These are phyloP conservation scores for Striga asiatica DNA, from an alignment of 257 asterid species.

Conservation along the genomic window DNA sequence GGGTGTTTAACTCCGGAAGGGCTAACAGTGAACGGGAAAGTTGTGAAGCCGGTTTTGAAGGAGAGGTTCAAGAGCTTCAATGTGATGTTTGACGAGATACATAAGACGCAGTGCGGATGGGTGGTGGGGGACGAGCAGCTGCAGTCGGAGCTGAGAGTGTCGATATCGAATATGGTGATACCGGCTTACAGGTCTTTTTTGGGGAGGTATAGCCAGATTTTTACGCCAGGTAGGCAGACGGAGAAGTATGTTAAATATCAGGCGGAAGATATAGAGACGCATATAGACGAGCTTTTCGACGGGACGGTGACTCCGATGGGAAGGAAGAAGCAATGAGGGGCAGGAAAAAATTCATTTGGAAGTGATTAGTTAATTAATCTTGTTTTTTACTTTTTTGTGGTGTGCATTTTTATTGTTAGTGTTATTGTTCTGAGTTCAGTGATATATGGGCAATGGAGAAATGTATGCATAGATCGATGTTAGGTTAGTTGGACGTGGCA, in stretches of 20 bases:
- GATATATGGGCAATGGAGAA: too few relatives aligned
- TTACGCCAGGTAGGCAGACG: constrained; percentile 81
- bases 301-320: constrained; percentile 47
- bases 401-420: too few relatives aligned
- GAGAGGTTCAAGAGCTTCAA: constrained; percentile 83
- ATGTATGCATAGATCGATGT: too few relatives aligned
- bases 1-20: constrained; percentile 56
- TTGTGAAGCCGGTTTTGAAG: constrained; percentile 60
- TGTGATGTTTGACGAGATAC: constrained; percentile 70
- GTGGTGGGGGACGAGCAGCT: constrained; percentile 84
- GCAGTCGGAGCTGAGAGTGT: constrained; percentile 86
- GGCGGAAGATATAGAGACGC: constrained; percentile 66
- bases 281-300: constrained; percentile 63
- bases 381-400: too few relatives aligned
- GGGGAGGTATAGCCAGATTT: constrained; percentile 60
- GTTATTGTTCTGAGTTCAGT: too few relatives aligned
- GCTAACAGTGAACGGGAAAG: constrained; percentile 52
- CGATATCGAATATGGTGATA: constrained; percentile 83
- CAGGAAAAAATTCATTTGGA: too few relatives aligned
- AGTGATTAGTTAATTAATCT: too few relatives aligned
- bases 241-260: constrained; percentile 84
- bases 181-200: constrained; percentile 88
- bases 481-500: too few relatives aligned
- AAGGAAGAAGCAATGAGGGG: constrained; percentile 39
- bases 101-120: constrained; percentile 69